phyloP scores from a whole-genome alignment of 192 early-diverging fungal species.

The Coemansia sp. region DNA sequence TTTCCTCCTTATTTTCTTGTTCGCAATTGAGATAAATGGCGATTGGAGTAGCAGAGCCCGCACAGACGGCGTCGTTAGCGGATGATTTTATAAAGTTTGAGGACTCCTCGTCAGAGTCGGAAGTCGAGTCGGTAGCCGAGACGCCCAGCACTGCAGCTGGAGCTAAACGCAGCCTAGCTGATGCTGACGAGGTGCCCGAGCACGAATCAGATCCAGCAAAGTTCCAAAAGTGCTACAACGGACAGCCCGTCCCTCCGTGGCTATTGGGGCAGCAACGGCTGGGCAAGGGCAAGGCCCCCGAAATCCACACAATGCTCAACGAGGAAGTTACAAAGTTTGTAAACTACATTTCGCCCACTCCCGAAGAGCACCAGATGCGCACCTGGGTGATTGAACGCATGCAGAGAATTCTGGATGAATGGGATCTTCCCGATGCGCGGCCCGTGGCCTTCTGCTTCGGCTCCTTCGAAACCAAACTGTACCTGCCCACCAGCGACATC shows the following conservation, averaged over 20 bases:
- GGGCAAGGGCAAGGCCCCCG: slow-evolving; percentile 35
- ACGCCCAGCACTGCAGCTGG: background rate
- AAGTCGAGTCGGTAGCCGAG: background rate
- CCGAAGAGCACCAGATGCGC: slow-evolving; percentile 77
- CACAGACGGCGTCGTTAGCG: background rate
- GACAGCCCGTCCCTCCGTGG: slow-evolving; percentile 47
- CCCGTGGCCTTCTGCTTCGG: slow-evolving; percentile 68
- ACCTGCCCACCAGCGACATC: slow-evolving; percentile 82
- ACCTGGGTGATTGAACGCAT: slow-evolving; percentile 66
- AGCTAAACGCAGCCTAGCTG: slow-evolving; percentile 13
- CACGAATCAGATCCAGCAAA: background rate
- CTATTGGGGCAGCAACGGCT: slow-evolving; percentile 26
- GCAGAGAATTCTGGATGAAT: slow-evolving; percentile 34
- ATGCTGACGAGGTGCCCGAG: slow-evolving; percentile 4
- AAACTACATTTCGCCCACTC: slow-evolving; percentile 76
- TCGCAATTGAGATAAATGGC: background rate
- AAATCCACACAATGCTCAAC: slow-evolving; percentile 51
- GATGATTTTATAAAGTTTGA: slow-evolving; percentile 35
- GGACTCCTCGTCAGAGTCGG: slow-evolving; percentile 14
- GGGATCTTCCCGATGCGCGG: slow-evolving; percentile 31
- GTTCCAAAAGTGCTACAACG: slow-evolving; percentile 45
- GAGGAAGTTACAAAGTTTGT: slow-evolving; percentile 76
- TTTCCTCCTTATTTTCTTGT: background rate
- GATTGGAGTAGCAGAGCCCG: background rate
- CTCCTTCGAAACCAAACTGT: slow-evolving; percentile 82